Conservation (phyloP, 192 early-diverging fungal genomes). For the Backusella mclennaniae region DNA sequence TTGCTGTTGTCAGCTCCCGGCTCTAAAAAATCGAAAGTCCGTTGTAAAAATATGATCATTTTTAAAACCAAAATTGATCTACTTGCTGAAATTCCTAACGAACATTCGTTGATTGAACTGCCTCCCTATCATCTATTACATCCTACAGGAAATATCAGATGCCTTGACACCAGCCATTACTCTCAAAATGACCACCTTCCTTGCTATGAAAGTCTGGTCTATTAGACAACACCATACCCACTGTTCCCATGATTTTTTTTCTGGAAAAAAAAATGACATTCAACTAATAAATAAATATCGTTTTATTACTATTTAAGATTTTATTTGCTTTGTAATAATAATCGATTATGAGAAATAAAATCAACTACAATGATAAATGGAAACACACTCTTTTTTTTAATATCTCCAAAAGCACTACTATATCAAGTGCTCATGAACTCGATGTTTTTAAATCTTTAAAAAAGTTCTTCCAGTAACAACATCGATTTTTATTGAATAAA, state of each 20-base stretch:
- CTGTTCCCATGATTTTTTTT: neutral
- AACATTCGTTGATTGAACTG: neutral
- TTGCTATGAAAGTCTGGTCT: neutral
- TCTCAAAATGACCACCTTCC: neutral
- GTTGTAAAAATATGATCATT: neutral
- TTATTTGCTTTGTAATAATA: too few species aligned
- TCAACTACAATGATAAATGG: too few species aligned
- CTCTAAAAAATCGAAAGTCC: neutral
- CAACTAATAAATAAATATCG: too few species aligned
- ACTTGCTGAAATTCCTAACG: neutral
- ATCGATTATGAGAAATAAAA: too few species aligned
- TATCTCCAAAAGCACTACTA: too few species aligned
- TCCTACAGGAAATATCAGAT: neutral
- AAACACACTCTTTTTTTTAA: too few species aligned
- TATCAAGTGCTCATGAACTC: too few species aligned
- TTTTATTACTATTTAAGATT: too few species aligned
- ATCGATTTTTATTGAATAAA: too few species aligned
- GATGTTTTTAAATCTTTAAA: too few species aligned
- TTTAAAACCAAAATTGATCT: conserved; percentile 1
- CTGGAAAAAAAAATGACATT: neutral
- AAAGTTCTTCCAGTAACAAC: too few species aligned
- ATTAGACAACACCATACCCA: neutral
- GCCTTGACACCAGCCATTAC: neutral
- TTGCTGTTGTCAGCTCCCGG: neutral
- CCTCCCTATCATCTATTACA: neutral